Evolutionary conservation across 352 stramenopile species (phyloP), one percentile per base, ranked within the genome.

Genomic region (Phytophthora crassamura): DNA sequence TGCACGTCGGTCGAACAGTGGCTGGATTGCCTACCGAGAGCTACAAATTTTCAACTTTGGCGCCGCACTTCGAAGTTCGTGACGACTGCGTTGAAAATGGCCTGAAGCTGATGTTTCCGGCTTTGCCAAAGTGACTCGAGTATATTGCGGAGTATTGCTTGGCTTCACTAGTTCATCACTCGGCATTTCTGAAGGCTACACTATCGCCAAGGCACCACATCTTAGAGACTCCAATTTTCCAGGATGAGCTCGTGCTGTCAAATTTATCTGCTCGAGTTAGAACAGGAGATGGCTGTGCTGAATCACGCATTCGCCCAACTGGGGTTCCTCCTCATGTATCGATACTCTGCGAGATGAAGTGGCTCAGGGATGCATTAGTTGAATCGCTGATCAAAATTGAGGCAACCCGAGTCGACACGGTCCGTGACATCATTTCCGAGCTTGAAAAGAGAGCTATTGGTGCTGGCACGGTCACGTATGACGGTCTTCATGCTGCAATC

Each of bases 1-100:
- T 61, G 63, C 50, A 61, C 32, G 63, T 66, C 10, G 63, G 63
- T 11, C 34, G 63, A 12, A 66, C 55, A 3, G 55, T 66, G 8
- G 9, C 46, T 12, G 54, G 46, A 0, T 33, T 60, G 18, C 63
- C 55, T 7, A 47, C 43, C 0, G 33, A 57, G 3, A 53, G 43
- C 42, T 28, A 50, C 25, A 32, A 65, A 10, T 71, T 71, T 66
- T 51, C 63, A 4, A 33, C 35, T 7, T 39, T 71, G 8, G 22
- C 64, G 18, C 56, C 64, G 4, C 48, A 54, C 20, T 67, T 72
- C 18, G 11, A 22, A 30, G 4, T 35, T 47, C 45, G 41, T 18
- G 39, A 60, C n/a, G 28, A 50, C 2, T 38, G 15, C 20, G 39
- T 48, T 11, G 15, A 48, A 52, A 48, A 32, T 5, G 43, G 16